Percentiles rank a stretch among this genome's conserved stretches.
Conservation (phyloP, 768 basidiomycete species). For the Jaapia argillacea region DNA sequence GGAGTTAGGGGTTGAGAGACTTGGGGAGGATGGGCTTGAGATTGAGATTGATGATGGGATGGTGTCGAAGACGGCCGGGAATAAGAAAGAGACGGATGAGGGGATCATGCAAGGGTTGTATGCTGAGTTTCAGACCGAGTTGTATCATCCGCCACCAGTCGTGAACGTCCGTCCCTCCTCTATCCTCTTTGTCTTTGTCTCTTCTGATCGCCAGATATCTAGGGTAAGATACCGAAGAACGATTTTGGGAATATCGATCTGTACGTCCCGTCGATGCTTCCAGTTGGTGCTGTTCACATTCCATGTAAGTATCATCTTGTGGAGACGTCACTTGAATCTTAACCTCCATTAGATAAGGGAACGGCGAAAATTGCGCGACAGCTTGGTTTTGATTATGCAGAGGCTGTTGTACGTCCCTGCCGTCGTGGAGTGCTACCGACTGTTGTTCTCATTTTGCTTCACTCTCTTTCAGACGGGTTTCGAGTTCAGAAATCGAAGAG, state of each 20-base stretch:
- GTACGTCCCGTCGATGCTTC: conserved; percentile 93
- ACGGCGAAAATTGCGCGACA: conserved; percentile 81
- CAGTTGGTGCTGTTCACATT: conserved; percentile 75
- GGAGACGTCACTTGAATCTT: background rate
- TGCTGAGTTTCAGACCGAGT: conserved; percentile 73
- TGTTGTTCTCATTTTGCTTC: conserved; percentile 4
- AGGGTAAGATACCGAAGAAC: conserved; percentile 94
- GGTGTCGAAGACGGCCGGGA: conserved; percentile 20
- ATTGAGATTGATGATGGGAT: conserved; percentile 10
- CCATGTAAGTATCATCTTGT: conserved; percentile 56
- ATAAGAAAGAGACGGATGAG: conserved; percentile 25
- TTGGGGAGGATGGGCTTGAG: no score
- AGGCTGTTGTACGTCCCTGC: conserved; percentile 87
- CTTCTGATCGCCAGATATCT: conserved; percentile 2
- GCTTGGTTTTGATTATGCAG: conserved; percentile 84
- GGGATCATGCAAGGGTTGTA: conserved; percentile 85
- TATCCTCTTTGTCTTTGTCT: conserved; percentile 3
- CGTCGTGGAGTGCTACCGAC: conserved; percentile 2
- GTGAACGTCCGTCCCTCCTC: conserved; percentile 51
- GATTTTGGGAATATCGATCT: conserved; percentile 96
- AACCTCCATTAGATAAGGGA: conserved; percentile 40
- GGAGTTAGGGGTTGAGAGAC: conserved; percentile 20
- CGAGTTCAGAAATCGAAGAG: conserved; percentile 90
- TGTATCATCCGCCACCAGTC: conserved; percentile 72
- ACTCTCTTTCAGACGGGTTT: conserved; percentile 66